Percentiles rank a stretch among this genome's conserved stretches.
These are phyloP conservation scores for Candida yuanshanica DNA, from an alignment of 805 yeast genomes.

Conservation along the genomic window DNA sequence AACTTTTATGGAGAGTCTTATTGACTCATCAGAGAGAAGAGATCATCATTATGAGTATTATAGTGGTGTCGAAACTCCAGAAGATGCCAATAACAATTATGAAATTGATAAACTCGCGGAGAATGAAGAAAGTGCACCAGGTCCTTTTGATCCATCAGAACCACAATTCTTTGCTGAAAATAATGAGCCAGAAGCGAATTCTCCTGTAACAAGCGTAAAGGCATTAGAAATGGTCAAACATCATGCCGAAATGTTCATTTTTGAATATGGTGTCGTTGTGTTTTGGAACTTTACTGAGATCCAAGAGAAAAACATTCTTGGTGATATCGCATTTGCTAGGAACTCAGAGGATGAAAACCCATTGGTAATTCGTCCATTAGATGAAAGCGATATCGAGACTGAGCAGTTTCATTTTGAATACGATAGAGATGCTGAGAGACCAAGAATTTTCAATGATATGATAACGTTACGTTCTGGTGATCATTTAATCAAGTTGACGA, in stretches of 20 bases:
- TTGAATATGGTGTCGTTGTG: conserved; percentile 93
- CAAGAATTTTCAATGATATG: conserved; percentile 88
- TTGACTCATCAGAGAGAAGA: conserved; percentile 75
- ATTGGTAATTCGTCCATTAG: conserved; percentile 65
- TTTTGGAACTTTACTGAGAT: conserved; percentile 94
- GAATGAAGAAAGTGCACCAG: conserved; percentile 24
- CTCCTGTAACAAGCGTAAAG: conserved; percentile 13
- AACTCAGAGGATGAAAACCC: conserved; percentile 39
- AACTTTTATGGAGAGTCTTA: conserved; percentile 63
- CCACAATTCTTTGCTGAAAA: conserved; percentile 78
- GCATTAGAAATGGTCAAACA: conserved; percentile 23
- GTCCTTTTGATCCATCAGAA: conserved; percentile 84
- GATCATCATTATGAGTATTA: conserved; percentile 92
- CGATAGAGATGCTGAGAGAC: conserved; percentile 54
- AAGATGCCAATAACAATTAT: conserved; percentile 42
- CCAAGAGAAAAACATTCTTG: conserved; percentile 89
- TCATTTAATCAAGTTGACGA: conserved; percentile 84
- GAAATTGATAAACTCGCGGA: conserved; percentile 29
- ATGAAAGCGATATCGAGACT: conserved; percentile 87
- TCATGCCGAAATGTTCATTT: conserved; percentile 84
- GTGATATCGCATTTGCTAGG: conserved; percentile 64
- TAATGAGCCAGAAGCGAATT: conserved; percentile 13
- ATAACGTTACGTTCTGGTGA: conserved; percentile 87
- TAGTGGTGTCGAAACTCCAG: conserved; percentile 64
- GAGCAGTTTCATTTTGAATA: conserved; percentile 58